Conservation (phyloP, 2,329 filamentous ascomycete species). For the Stachybotrys echinatus region DNA sequence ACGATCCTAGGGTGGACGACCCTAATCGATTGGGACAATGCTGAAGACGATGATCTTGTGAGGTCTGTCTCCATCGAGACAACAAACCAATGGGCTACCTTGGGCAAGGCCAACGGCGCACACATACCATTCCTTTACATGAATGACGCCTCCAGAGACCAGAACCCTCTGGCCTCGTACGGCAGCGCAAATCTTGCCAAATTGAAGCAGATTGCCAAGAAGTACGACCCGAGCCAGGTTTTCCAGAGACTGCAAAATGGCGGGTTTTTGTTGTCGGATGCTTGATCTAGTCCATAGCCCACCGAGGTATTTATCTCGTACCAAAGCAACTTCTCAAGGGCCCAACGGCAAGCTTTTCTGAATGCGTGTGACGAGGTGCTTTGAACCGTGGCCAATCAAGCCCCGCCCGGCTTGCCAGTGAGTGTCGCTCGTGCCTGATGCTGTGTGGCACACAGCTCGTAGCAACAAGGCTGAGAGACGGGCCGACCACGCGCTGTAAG, state of each 20-base stretch:
- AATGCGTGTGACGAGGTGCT: too few species aligned
- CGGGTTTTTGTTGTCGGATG: slow-evolving; percentile 20
- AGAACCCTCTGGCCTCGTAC: slow-evolving; percentile 27
- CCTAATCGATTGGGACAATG: slow-evolving; percentile 8
- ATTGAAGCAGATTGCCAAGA: slow-evolving; percentile 17
- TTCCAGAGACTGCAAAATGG: slow-evolving; percentile 26
- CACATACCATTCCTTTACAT: slow-evolving; percentile 30
- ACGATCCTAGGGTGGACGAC: slow-evolving; percentile 14
- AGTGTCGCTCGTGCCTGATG: too few species aligned
- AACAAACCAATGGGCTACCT: background rate
- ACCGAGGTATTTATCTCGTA: too few species aligned
- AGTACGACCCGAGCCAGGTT: slow-evolving; percentile 24
- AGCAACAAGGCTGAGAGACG: too few species aligned
- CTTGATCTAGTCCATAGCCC: too few species aligned
- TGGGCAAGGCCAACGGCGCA: slow-evolving; percentile 17
- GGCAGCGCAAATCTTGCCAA: slow-evolving; percentile 25
- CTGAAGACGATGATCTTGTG: slow-evolving; percentile 5
- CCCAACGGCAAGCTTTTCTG: too few species aligned
- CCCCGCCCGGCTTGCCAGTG: too few species aligned
- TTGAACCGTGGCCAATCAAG: too few species aligned
- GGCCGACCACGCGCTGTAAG: too few species aligned
- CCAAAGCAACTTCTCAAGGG: too few species aligned
- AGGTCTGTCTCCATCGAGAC: slow-evolving; percentile 4
- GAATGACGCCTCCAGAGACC: slow-evolving; percentile 31
- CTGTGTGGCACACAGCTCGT: too few species aligned